Evolutionary conservation across 257 asterid species (phyloP).

Genomic region (Solanum ahanhuiri): DNA sequence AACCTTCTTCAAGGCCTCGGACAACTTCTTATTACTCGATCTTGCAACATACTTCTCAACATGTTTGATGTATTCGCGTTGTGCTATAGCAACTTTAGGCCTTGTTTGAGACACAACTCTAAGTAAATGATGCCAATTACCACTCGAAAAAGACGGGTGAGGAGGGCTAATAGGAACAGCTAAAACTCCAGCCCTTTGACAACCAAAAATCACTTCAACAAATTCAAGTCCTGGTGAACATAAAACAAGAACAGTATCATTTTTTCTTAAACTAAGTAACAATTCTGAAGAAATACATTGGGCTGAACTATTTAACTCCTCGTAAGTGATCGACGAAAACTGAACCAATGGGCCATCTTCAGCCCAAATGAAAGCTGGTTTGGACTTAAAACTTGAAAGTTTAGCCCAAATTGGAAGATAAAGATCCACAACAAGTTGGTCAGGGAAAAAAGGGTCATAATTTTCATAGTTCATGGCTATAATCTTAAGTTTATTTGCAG

Average conservation of each 20-base stretch:
- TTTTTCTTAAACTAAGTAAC: conserved; percentile 17
- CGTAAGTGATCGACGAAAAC: conserved; percentile 33
- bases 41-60: conserved; percentile 15
- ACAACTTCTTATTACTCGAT: conserved; percentile 12
- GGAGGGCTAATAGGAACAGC: conserved; percentile 57
- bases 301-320: conserved; percentile 38
- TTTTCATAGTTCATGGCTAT: conserved; percentile 36
- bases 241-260: conserved; percentile 44
- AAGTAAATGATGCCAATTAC: conserved; percentile 34
- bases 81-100: conserved; percentile 66
- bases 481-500: background rate
- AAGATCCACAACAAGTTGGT: conserved; percentile 65
- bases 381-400: conserved; percentile 39
- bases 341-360: conserved; percentile 16
- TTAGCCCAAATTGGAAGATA: conserved; percentile 66
- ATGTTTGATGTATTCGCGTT: conserved; percentile 20
- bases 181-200: conserved; percentile 64
- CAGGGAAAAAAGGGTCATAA: conserved; percentile 56
- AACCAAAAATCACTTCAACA: conserved; percentile 49
- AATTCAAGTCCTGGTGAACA: conserved; percentile 60
- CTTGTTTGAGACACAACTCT: conserved; percentile 62
- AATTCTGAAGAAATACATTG: conserved; percentile 35
- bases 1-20: conserved; percentile 14
- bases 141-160: conserved; percentile 15
- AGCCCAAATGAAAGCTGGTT: conserved; percentile 66